Evolutionary conservation across 2,329 filamentous ascomycete genomes (phyloP).

Genomic region (Colletotrichum lupini): DNA sequence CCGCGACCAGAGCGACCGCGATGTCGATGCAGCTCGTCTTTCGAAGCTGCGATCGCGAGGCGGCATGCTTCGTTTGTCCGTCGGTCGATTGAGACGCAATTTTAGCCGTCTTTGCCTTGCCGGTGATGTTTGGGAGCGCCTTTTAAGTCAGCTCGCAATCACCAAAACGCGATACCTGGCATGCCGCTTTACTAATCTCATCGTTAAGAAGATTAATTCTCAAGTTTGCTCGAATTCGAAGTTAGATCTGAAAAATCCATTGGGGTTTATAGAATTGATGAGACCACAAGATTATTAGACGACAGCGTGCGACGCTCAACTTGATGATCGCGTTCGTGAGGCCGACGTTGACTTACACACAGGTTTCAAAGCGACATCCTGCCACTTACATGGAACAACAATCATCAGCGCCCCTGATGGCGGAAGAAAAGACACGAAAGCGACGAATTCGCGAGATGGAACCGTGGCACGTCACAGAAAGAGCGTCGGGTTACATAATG

Average conservation of each 20-base stretch:
- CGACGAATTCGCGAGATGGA: background rate
- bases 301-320: background rate
- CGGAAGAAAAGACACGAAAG: background rate
- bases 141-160: background rate
- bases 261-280: background rate
- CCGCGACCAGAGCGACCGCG: background rate
- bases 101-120: background rate
- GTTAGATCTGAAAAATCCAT: background rate
- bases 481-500: slow-evolving; percentile 27
- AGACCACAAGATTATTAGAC: background rate
- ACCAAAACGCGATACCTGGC: background rate
- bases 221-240: background rate
- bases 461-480: background rate
- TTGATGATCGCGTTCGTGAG: background rate
- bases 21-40: background rate
- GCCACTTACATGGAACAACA: background rate
- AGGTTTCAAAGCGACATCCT: background rate
- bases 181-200: background rate
- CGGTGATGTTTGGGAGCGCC: background rate
- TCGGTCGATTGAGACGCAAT: background rate
- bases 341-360: background rate
- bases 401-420: background rate
- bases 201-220: background rate
- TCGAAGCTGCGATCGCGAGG: background rate
- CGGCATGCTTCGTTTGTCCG: background rate